A percentile compares a stretch with the other conserved stretches of the same genome.
phyloP scores from a whole-genome alignment of 1,139 yeast species.

The Nematodospora anomalae region DNA sequence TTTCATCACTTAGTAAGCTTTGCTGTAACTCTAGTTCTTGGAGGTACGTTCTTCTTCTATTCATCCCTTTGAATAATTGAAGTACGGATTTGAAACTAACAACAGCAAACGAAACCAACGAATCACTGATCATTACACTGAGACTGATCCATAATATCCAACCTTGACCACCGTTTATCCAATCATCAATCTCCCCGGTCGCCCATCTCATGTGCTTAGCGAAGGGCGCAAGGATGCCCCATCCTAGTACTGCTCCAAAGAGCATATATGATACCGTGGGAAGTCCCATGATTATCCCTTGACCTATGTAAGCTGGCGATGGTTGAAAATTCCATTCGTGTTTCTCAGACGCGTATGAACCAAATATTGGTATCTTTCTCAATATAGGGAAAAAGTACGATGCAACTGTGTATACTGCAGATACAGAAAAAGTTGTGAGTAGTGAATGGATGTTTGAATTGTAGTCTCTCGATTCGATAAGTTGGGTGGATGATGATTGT shows the following conservation, averaged over 20 bases:
- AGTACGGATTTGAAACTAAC: constrained; percentile 51
- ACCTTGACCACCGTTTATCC: constrained; percentile 94
- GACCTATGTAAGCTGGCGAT: constrained; percentile 96
- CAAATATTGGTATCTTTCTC: constrained; percentile 74
- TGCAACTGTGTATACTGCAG: constrained; percentile 69
- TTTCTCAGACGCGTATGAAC: constrained; percentile 56
- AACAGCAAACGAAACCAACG: constrained; percentile 75
- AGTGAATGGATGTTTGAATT: constrained; percentile 59
- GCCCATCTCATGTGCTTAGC: constrained; percentile 79
- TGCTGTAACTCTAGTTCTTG: constrained; percentile 14
- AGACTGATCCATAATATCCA: constrained; percentile 96
- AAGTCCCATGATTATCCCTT: constrained; percentile 95
- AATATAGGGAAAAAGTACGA: constrained; percentile 75
- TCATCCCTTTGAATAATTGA: constrained; percentile 8
- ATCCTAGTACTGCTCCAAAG: constrained; percentile 84
- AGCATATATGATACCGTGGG: constrained; percentile 91
- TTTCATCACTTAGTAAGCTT: constrained; percentile 8
- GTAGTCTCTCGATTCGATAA: constrained; percentile 28
- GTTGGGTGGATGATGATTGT: constrained; percentile 9
- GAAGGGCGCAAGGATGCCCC: constrained; percentile 87
- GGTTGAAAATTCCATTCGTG: constrained; percentile 91
- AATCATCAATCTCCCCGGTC: constrained; percentile 83
- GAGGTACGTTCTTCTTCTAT: constrained; percentile 4
- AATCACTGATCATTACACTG: constrained; percentile 92
- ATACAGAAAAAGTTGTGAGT: constrained; percentile 58